Evolutionary conservation across 495 filamentous ascomycete species (phyloP), one percentile per base, ranked within the genome.

Genomic region (Cercophora samala): DNA sequence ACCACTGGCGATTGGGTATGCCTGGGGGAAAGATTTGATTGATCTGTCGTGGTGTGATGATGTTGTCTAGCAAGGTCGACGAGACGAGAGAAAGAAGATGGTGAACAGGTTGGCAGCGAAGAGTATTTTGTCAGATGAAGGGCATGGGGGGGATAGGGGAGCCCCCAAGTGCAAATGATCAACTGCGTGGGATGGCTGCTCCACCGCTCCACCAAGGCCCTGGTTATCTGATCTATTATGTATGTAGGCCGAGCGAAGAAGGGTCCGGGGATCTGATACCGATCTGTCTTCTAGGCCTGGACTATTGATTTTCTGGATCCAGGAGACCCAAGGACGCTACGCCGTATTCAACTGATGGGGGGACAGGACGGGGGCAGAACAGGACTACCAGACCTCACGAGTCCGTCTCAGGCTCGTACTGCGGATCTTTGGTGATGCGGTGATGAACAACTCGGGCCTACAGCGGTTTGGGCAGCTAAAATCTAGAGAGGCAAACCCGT

Each of bases 221-320:
- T 23, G 51, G 62, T 71, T 71, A 71, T 71, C 69, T 64, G 69
- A 71, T 71, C 67, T 26, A n/a, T n/a, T n/a, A n/a, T n/a, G n/a
- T n/a, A n/a, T n/a, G n/a, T n/a, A 60, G 60, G 60, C 62, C 55
- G 54, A 56, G 60, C 61, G 58, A 23, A 60, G 21, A 60, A 66
- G 61, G 58, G 64, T 29, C 29, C n/a, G 64, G 46, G 25, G 62
- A 64, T 61, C 52, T 51, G 53, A 56, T 56, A 56, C 53, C n/a
- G 53, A 19, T 56, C 22, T 56, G 53, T 56, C 53, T 46, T 46
- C 37, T 17, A 46, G 37, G 37, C 37, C 37, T 46, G 37, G 37
- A 46, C 37, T 46, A 46, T 60, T 60, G 58, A 60, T 60, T 60
- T 60, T 60, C 37, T 46, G 37, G 37, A 46, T 9, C 37, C 37